Conservation (phyloP, 164 flowering plant genomes). For the Santalum album region DNA sequence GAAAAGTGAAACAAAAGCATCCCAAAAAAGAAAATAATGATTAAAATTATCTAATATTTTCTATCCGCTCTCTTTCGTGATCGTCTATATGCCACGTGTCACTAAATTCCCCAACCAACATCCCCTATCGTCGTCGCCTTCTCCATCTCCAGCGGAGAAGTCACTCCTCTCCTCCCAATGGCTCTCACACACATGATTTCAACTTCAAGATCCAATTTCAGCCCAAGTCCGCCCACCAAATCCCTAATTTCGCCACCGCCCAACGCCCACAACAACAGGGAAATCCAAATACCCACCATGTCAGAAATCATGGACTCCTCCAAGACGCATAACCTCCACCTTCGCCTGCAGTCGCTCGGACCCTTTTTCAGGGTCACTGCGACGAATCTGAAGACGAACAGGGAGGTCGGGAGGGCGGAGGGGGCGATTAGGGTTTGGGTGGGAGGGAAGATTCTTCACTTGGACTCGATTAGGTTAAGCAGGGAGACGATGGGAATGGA, state of each 20-base stretch:
- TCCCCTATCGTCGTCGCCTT: too few relatives aligned
- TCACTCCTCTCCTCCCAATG: too few relatives aligned
- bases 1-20: too few relatives aligned
- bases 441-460: slow-evolving; percentile 44
- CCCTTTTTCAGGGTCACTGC: slow-evolving; percentile 89
- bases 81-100: too few relatives aligned
- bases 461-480: slow-evolving; percentile 67
- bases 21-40: too few relatives aligned
- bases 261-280: neutral
- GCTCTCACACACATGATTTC: too few relatives aligned
- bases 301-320: slow-evolving; percentile 57
- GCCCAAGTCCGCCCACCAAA: too few relatives aligned
- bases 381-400: slow-evolving; percentile 37
- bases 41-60: too few relatives aligned
- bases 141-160: too few relatives aligned
- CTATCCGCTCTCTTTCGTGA: too few relatives aligned
- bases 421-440: slow-evolving; percentile 69
- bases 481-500: slow-evolving; percentile 70
- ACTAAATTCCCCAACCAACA: too few relatives aligned
- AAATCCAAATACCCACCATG: slow-evolving; percentile 46
- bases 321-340: slow-evolving; percentile 49
- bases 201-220: too few relatives aligned
- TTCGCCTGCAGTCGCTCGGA: slow-evolving; percentile 59
- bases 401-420: slow-evolving; percentile 82
- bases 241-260: neutral